Percentiles rank a stretch among this genome's conserved stretches.
phyloP scores from a whole-genome alignment of 441 rosid species.

The Viola pubescens region DNA sequence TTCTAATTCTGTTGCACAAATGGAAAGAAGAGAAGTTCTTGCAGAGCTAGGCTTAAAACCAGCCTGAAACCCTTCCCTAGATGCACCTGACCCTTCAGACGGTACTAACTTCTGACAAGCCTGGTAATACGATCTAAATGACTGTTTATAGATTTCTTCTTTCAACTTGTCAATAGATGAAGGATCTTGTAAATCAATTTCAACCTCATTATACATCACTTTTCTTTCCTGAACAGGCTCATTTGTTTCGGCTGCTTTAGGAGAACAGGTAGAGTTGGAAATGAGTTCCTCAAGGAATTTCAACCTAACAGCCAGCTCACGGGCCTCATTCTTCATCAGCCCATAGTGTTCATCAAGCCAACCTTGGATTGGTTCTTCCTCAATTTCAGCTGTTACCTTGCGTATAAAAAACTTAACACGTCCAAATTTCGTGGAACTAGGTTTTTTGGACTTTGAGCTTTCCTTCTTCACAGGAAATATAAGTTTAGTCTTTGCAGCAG shows the following conservation, averaged over 20 bases:
- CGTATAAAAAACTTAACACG: conserved; percentile 69
- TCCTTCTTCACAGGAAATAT: conserved; percentile 56
- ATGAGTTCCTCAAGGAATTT: conserved; percentile 72
- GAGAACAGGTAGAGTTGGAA: conserved; percentile 34
- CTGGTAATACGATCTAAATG: conserved; percentile 78
- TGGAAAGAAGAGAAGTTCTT: conserved; percentile 74
- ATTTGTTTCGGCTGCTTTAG: conserved; percentile 50
- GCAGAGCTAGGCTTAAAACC: conserved; percentile 79
- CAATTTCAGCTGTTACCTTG: conserved; percentile 79
- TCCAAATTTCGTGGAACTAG: conserved; percentile 65
- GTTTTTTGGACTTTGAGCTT: conserved; percentile 61
- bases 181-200: conserved; percentile 61
- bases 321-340: conserved; percentile 78
- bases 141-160: conserved; percentile 65
- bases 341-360: conserved; percentile 99
- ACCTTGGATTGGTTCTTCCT: conserved; percentile 98
- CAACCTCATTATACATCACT: conserved; percentile 48
- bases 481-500: conserved; percentile 60
- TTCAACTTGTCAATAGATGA: conserved; percentile 46
- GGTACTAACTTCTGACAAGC: conserved; percentile 76
- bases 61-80: conserved; percentile 77
- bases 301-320: conserved; percentile 90
- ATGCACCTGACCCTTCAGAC: conserved; percentile 89
- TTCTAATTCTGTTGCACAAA: conserved; percentile 87
- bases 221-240: conserved; percentile 46